These are phyloP conservation scores for Pleurotus djamor DNA, from an alignment of 768 basidiomycete genomes.

Conservation along the genomic window DNA sequence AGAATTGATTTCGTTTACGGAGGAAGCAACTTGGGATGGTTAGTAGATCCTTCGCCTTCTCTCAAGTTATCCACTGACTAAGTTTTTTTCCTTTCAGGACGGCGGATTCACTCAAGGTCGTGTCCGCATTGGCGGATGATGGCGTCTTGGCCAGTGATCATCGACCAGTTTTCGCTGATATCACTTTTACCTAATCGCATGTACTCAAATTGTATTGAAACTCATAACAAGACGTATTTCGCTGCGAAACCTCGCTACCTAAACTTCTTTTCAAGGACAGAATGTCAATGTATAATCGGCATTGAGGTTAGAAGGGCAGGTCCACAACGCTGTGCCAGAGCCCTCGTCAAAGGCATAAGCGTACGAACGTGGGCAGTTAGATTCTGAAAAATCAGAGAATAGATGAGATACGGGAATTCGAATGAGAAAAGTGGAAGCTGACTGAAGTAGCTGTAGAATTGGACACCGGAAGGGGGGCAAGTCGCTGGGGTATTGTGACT, in stretches of 20 bases:
- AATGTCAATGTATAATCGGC: slow-evolving; percentile 27
- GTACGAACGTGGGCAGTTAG: slow-evolving; percentile 34
- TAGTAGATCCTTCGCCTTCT: slow-evolving; percentile 15
- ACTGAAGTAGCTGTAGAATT: slow-evolving; percentile 17
- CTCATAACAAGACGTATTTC: not conserved
- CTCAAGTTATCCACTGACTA: not conserved
- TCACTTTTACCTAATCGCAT: slow-evolving; percentile 14
- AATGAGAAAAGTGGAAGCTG: not conserved
- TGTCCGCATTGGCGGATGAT: slow-evolving; percentile 41
- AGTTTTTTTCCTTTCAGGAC: slow-evolving; percentile 23
- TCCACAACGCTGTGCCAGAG: slow-evolving; percentile 44
- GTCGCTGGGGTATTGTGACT: slow-evolving; percentile 15
- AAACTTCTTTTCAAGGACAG: slow-evolving; percentile 11
- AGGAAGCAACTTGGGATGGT: slow-evolving; percentile 44
- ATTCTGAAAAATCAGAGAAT: slow-evolving; percentile 11
- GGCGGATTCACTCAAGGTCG: slow-evolving; percentile 34
- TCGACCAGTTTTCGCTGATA: slow-evolving; percentile 48
- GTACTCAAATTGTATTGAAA: not conserved
- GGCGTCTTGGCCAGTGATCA: slow-evolving; percentile 56
- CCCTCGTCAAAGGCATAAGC: slow-evolving; percentile 47
- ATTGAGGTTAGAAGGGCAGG: slow-evolving; percentile 26
- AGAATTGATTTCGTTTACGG: slow-evolving; percentile 56
- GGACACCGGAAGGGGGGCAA: slow-evolving; percentile 15
- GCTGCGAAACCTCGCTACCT: not conserved
- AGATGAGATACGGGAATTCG: not conserved